Evolutionary conservation across 2,329 filamentous ascomycete species (phyloP), one percentile per base, ranked within the genome.

Genomic region (Pyrenophora graminea): DNA sequence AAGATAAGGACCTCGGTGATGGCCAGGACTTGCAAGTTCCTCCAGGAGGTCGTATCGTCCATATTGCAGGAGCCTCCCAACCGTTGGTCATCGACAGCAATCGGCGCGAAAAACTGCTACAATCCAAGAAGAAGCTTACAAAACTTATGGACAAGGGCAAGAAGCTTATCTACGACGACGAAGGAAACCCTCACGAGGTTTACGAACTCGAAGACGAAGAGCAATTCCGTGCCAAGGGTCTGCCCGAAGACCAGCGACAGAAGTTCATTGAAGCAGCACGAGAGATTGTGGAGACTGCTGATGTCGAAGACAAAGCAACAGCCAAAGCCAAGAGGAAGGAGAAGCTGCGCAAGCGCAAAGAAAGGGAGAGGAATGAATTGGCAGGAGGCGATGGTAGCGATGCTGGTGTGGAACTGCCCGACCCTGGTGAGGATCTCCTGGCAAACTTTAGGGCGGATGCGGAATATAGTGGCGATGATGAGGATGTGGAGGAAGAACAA

Each of bases 91-190:
- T 99, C 56, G 94, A 99, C 77, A 96, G 91, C 10, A 95, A 97
- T 74, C 90, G 94, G 19, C 87, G 91, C 61, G 93, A 96, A 76
- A 97, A 97, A 77, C 83, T 96, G n/a, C 83, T 97, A 59, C 88
- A 88, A 67, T 95, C 90, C 17, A 97, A 97, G 81, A 96, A 96
- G 81, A 89, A 95, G 74, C 83, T 97, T 59, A 82, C 91, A 68
- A 94, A 96, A 71, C 89, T 90, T 79, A 95, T 91, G 79, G 90
- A 91, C 68, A 89, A 88, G 69, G 89, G 90, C 10, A 87, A 84
- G 34, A 96, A 94, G 71, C 78, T 97, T 6, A 82, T 97, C 4
- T 99, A 93, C 71, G 93, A 97, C 75, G 92, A 96, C 40, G 91
- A 97, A 27, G 93, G 92, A 62, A 86, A 89, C 55, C 81, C 91